A percentile compares a stretch with the other conserved stretches of the same genome.
Conservation (phyloP, 495 filamentous ascomycete genomes). For the Pyronema domesticum region DNA sequence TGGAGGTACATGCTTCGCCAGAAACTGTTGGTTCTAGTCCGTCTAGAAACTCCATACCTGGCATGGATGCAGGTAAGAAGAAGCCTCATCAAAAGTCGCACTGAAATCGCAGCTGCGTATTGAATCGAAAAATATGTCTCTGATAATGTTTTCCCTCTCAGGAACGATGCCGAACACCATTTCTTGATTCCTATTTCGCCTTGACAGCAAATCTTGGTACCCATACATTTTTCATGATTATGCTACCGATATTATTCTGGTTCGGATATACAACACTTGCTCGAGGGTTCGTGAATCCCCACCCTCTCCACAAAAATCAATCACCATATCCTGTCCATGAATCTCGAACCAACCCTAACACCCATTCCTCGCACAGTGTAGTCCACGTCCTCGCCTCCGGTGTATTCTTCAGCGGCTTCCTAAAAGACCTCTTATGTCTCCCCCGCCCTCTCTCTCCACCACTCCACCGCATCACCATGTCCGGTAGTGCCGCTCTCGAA, state of each 20-base stretch:
- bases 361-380: conserved; percentile 35
- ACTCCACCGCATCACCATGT: conserved; percentile 89
- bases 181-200: conserved; percentile 87
- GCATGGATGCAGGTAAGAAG: conserved; percentile 56
- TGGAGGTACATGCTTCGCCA: conserved; percentile 83
- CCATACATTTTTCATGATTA: conserved; percentile 96
- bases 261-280: conserved; percentile 67
- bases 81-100: not conserved
- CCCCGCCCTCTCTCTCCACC: conserved; percentile 86
- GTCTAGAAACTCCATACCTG: conserved; percentile 90
- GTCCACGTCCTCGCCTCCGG: conserved; percentile 75
- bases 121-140: conserved; percentile 5
- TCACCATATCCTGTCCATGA: not conserved
- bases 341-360: not conserved
- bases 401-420: conserved; percentile 81
- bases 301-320: no score
- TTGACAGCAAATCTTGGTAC: conserved; percentile 93
- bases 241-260: conserved; percentile 88
- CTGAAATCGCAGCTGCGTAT: not conserved
- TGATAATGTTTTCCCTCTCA: conserved; percentile 1
- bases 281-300: conserved; percentile 45
- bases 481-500: conserved; percentile 79
- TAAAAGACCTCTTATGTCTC: conserved; percentile 91
- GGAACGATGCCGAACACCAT: conserved; percentile 46
- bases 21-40: conserved; percentile 62